Base-by-base conservation (phyloP, 345 rosid species). In the Xanthoceras sorbifolium region DNA sequence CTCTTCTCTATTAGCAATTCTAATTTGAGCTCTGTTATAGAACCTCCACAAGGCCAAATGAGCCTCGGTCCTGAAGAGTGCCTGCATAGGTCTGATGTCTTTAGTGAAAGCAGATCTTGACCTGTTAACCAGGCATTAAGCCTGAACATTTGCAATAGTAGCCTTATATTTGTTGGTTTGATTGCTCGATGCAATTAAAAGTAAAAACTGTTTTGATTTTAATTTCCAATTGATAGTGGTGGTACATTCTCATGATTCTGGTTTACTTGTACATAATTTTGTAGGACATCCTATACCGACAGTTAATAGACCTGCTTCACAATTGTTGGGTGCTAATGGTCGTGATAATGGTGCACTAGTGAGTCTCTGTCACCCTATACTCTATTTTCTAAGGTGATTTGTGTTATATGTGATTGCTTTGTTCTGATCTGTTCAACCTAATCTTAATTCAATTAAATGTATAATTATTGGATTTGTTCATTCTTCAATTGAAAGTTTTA, bases 321-420 rank as follows among this genome's bases (percentile, higher is more conserved):
- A 78, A 18, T 60, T 70, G 64, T 75, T 84, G 22, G 87, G 87
- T 62, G 81, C 81, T 38, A 84, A 76, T 81, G 87, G 87, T 70
- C 87, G 87, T 11, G 87, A 84, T 76, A 79, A 84, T 73, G 84
- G 87, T n/a, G 78, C 82, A 64, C 55, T 76, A 42, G 87, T 84
- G 74, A 84, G 82, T 81, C 48, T 40, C 78, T 38, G 8, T 76
- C 44, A 75, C 72, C 50, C 42, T 54, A 44, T 66, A 25, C 55
- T 66, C 42, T 76, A 11, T 64, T 12, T 28, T 55, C 65, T 71
- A 2, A 42, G 46, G 52, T 72, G 31, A 76, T 80, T 44, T 75
- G 18, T 74, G 62, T 22, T 29, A 26, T 29, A 32, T 62, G 48
- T 55, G 6, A 40, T 52, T 54, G n/a, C 26, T 75, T 52, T 38